These are phyloP conservation scores for Geosmithia morbida DNA, from an alignment of 2,329 filamentous ascomycete genomes.

Conservation along the genomic window DNA sequence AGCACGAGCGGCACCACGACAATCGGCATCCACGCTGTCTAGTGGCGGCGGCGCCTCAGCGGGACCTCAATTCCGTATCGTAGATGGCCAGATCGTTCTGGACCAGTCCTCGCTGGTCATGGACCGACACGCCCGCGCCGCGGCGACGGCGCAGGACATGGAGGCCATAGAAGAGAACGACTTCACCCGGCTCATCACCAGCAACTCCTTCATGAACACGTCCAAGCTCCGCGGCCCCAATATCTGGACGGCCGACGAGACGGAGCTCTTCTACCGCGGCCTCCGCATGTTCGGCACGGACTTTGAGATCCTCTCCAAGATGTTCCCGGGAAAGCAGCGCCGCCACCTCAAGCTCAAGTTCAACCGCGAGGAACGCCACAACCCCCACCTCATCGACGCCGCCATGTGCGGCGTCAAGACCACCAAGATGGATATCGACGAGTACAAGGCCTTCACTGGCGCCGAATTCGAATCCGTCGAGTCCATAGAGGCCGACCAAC, in stretches of 20 bases:
- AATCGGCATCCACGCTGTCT: neutral
- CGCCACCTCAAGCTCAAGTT: constrained; percentile 72
- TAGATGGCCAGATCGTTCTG: constrained; percentile 59
- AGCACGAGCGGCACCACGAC: neutral
- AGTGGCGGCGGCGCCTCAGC: constrained; percentile 9
- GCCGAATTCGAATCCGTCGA: constrained; percentile 39
- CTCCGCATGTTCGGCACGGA: constrained; percentile 69
- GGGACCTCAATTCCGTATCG: constrained; percentile 46
- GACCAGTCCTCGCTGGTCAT: constrained; percentile 54
- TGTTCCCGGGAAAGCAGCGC: constrained; percentile 55
- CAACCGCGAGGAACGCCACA: constrained; percentile 59
- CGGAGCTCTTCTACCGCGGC: constrained; percentile 62
- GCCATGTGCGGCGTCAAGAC: constrained; percentile 47
- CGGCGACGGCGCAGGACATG: constrained; percentile 33
- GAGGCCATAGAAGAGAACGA: constrained; percentile 65
- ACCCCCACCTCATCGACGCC: constrained; percentile 47
- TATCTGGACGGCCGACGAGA: constrained; percentile 57
- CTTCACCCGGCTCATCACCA: constrained; percentile 57
- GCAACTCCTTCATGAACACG: constrained; percentile 46
- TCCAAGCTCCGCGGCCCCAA: constrained; percentile 50
- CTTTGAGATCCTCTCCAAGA: constrained; percentile 63
- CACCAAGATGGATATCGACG: constrained; percentile 42
- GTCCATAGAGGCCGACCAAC: constrained; percentile 40
- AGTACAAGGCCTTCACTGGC: constrained; percentile 41
- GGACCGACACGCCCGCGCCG: constrained; percentile 51